A percentile compares a stretch with the other conserved stretches of the same genome.
Evolutionary conservation across 805 yeast genomes (phyloP).

Genomic region (Suhomyces sp.): DNA sequence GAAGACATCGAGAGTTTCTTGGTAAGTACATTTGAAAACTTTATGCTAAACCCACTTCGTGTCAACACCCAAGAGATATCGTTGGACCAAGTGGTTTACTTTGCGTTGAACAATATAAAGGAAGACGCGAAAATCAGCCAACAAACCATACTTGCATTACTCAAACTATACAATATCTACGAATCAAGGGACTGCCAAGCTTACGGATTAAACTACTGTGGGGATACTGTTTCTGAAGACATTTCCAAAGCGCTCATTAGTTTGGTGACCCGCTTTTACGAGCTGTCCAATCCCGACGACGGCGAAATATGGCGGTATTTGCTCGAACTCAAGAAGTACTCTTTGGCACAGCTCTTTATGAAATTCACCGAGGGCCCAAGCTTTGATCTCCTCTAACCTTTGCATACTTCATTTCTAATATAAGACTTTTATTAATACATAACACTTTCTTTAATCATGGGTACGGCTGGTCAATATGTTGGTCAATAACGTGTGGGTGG

Average conservation of each 20-base stretch:
- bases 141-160: not conserved
- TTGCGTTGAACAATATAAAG: not conserved
- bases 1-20: slow-evolving; percentile 11
- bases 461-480: slow-evolving; percentile 10
- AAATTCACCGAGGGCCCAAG: slow-evolving; percentile 10
- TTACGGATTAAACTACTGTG: slow-evolving; percentile 6
- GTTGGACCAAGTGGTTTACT: slow-evolving; percentile 2
- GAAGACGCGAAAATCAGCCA: not conserved
- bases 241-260: slow-evolving; percentile 6
- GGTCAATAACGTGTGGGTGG: slow-evolving; percentile 13
- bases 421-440: not conserved
- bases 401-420: not conserved
- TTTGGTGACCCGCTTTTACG: slow-evolving; percentile 8
- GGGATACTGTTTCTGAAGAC: slow-evolving; percentile 7
- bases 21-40: slow-evolving; percentile 7
- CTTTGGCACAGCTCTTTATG: slow-evolving; percentile 14
- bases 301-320: slow-evolving; percentile 11
- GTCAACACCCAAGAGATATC: slow-evolving; percentile 6
- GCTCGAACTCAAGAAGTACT: slow-evolving; percentile 10
- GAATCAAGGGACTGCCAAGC: slow-evolving; percentile 7
- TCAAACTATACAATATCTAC: slow-evolving; percentile 6
- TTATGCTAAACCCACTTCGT: slow-evolving; percentile 2
- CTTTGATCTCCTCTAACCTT: slow-evolving; percentile 1
- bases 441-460: slow-evolving; percentile 1
- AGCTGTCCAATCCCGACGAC: slow-evolving; percentile 1